Evolutionary conservation across 2,329 filamentous ascomycete genomes (phyloP), one percentile per base, ranked within the genome.

Genomic region (Fusarium agapanthi): DNA sequence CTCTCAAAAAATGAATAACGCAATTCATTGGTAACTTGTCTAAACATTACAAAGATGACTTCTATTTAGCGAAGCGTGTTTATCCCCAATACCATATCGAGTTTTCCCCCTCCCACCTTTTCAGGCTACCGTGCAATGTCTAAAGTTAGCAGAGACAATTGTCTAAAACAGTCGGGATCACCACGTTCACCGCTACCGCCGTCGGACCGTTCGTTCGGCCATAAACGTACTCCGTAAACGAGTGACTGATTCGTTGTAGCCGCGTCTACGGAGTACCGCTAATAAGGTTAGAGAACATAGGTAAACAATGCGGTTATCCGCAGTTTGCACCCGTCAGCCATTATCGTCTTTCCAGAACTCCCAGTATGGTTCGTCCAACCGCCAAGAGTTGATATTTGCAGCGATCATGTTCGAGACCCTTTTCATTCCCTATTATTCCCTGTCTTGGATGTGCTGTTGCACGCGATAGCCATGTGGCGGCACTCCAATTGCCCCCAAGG

Each of bases 321-420:
- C 32, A 56, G 32, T 7, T 28, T 48, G 58, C 51, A 45, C 24
- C 58, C 58, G 37, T 32, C 44, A 64, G 38, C 41, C 13, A 37
- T 35, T 34, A 32, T 63, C 38, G 24, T 7, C 45, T 55, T 58
- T 55, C 40, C 40, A 41, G 37, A 70, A 58, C 18, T 26, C 26
- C 34, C 50, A 53, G 24, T 28, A 13, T 22, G 5, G 24, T 43
- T 55, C 41, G 47, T 65, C 28, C 59, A 45, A 45, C 47, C 24
- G 24, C 43, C 60, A 30, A 43, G 41, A 38, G 24, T 32, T 24
- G 16, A 18, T 38, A 51, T 34, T 51, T 38, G n/a, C 34, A 56
- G 47, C 56, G 60, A 53, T 59, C 65, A 45, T 67, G 65, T 55
- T 64, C 61, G 48, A 73, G 61, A 58, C 66, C 53, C 4, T 9